These are phyloP conservation scores for Calocera viscosa DNA, from an alignment of 768 basidiomycete genomes.

Conservation along the genomic window DNA sequence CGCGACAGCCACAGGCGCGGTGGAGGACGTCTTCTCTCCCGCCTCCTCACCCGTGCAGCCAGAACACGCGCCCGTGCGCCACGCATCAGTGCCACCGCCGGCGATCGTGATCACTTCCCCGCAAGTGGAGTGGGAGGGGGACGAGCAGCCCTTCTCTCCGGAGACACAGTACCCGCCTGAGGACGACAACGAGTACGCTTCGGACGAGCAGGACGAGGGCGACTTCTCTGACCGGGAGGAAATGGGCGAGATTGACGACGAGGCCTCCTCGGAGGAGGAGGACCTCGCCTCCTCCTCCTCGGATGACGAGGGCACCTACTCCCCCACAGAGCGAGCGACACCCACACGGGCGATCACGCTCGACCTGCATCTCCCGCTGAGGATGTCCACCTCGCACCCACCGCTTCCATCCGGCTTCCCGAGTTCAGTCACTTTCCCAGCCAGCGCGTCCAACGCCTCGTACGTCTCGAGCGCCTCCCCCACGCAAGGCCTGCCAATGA, in stretches of 20 bases:
- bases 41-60: background rate
- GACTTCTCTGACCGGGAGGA: background rate
- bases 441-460: background rate
- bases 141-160: background rate
- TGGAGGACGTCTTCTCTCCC: constrained; percentile 1
- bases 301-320: background rate
- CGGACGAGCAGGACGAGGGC: constrained; percentile 5
- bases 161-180: background rate
- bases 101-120: constrained; percentile 3
- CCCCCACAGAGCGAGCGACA: background rate
- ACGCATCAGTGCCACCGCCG: background rate
- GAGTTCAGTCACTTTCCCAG: background rate
- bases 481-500: background rate
- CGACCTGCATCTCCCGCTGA: background rate
- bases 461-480: background rate
- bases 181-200: background rate
- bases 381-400: background rate
- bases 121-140: constrained; percentile 3
- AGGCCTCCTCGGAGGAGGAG: background rate
- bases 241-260: background rate
- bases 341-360: background rate
- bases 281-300: background rate
- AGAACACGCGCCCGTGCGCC: background rate
- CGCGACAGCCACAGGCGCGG: background rate
- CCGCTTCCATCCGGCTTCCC: background rate